Evolutionary conservation across 768 basidiomycete species (phyloP).

Genomic region (Hericium erinaceus): DNA sequence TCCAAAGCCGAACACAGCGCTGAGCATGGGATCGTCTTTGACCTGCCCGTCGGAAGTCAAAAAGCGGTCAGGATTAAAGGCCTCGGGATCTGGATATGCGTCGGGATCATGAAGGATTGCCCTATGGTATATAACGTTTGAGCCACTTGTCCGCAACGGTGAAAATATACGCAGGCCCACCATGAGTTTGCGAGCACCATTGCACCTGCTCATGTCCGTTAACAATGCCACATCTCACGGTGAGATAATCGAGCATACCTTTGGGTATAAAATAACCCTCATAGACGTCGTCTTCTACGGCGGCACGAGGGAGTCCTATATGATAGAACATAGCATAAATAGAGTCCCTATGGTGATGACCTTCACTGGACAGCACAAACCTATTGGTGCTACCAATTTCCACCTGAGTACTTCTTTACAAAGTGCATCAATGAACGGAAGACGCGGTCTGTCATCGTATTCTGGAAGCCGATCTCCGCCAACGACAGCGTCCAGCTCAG

Average conservation of each 20-base stretch:
- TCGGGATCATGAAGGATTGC: constrained; percentile 23
- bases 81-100: constrained; percentile 27
- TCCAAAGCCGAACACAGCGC: neutral
- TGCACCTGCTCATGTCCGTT: neutral
- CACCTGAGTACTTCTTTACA: constrained; percentile 19
- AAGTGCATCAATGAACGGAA: constrained; percentile 21
- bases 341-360: neutral
- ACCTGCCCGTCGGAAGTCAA: neutral
- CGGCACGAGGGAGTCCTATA: neutral
- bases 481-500: constrained; percentile 19
- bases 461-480: constrained; percentile 17
- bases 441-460: constrained; percentile 16
- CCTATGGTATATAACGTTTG: neutral
- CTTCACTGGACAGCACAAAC: neutral
- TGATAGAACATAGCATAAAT: neutral
- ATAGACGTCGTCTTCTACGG: neutral
- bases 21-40: neutral
- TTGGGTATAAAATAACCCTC: neutral
- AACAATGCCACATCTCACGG: too few species aligned
- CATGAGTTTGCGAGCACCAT: neutral
- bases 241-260: neutral
- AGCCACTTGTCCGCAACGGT: neutral
- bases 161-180: neutral
- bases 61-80: constrained; percentile 31
- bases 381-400: constrained; percentile 7